Percentiles rank a stretch among this genome's conserved stretches.
phyloP scores from a whole-genome alignment of 352 stramenopile species.

The Globisporangium cederbergense region DNA sequence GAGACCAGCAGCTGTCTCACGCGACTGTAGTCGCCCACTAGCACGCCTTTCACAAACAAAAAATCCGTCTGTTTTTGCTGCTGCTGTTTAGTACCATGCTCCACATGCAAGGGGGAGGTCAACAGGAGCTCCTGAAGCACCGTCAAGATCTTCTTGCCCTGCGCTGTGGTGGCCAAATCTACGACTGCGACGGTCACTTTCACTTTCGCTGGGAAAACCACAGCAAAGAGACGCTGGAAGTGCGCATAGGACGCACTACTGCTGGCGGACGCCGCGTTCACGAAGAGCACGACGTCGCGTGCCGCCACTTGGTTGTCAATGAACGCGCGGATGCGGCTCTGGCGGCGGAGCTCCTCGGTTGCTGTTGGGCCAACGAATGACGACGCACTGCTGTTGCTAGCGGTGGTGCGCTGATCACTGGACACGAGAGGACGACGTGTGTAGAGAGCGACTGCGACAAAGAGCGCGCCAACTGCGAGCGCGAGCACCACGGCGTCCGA shows the following conservation, averaged over 20 bases:
- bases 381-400: not conserved
- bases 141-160: constrained; percentile 23
- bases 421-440: not conserved
- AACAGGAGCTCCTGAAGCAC: constrained; percentile 12
- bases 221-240: constrained; percentile 4
- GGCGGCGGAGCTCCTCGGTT: not conserved
- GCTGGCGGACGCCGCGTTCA: not conserved
- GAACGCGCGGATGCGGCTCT: constrained; percentile 4
- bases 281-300: constrained; percentile 15
- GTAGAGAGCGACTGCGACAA: constrained; percentile 9
- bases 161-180: constrained; percentile 24
- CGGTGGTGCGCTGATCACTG: not conserved
- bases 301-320: constrained; percentile 9
- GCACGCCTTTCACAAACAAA: constrained; percentile 23
- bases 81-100: not conserved
- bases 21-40: constrained; percentile 19
- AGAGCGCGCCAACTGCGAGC: constrained; percentile 11
- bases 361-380: not conserved
- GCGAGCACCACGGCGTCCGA: constrained; percentile 1
- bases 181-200: constrained; percentile 15
- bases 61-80: constrained; percentile 19
- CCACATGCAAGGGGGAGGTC: not conserved
- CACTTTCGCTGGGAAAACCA: not conserved
- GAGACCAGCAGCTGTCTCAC: constrained; percentile 21
- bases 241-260: constrained; percentile 1